phyloP scores from a whole-genome alignment of 306 rosid genomes.

The Trifolium repens region DNA sequence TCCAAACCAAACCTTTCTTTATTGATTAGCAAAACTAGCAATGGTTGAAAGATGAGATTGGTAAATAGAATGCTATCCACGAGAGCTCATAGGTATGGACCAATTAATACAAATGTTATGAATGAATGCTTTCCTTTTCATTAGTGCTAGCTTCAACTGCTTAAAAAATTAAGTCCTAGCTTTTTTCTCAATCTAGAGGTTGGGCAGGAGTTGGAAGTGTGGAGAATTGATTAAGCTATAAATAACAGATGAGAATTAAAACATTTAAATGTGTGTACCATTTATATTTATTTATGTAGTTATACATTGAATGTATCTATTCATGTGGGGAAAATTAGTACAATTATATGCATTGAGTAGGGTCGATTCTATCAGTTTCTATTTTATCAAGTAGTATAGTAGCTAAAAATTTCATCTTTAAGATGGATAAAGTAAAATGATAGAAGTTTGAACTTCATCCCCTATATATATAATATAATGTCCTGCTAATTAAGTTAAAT shows the following conservation, averaged over 20 bases:
- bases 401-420: no score
- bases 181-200: constrained; percentile 12
- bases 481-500: no score
- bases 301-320: not conserved
- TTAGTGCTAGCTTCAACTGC: constrained; percentile 6
- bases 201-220: constrained; percentile 42
- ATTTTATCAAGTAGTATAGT: no score
- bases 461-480: no score
- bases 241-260: constrained; percentile 9
- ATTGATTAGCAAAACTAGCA: constrained; percentile 32
- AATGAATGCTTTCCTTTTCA: constrained; percentile 23
- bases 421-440: no score
- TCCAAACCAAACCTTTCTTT: constrained; percentile 20
- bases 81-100: constrained; percentile 31
- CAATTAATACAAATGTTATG: constrained; percentile 38
- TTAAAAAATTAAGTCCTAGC: not conserved
- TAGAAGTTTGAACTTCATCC: no score
- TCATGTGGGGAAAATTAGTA: not conserved
- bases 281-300: not conserved
- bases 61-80: constrained; percentile 29
- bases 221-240: constrained; percentile 40
- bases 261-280: not conserved
- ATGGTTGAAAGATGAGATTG: constrained; percentile 16
- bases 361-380: no score
- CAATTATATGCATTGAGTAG: not conserved